Conservation (phyloP, 2,329 filamentous ascomycete species). For the Cryphonectria carpinicola region DNA sequence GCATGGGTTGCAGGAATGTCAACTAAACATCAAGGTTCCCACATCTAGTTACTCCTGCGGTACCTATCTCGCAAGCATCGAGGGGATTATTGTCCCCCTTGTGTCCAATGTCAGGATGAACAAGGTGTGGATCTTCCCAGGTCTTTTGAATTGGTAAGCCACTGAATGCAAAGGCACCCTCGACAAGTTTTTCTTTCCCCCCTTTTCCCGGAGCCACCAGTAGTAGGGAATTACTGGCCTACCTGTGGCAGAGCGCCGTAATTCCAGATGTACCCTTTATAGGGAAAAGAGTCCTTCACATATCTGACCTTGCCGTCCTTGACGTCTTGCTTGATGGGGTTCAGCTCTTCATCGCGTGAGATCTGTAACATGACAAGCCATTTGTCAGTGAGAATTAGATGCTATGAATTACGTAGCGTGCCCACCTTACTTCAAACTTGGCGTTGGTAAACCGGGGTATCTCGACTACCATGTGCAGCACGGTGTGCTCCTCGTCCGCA, state of each 20-base stretch:
- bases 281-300: constrained; percentile 99
- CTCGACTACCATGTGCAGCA: constrained; percentile 99
- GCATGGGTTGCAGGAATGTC: too few species aligned
- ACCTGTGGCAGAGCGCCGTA: constrained; percentile 99
- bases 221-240: constrained; percentile 39
- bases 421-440: constrained; percentile 85
- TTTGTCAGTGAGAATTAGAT: background rate
- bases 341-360: constrained; percentile 97
- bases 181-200: background rate
- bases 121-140: constrained; percentile 96
- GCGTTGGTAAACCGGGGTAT: constrained; percentile 99
- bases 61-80: constrained; percentile 98
- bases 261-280: constrained; percentile 99
- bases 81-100: constrained; percentile 99
- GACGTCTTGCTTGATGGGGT: constrained; percentile 98
- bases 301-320: constrained; percentile 99
- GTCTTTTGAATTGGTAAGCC: constrained; percentile 63
- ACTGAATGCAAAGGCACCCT: constrained; percentile 17
- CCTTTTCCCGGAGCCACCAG: too few species aligned
- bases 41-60: constrained; percentile 45
- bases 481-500: constrained; percentile 91
- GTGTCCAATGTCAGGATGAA: constrained; percentile 99
- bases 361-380: constrained; percentile 64
- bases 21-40: too few species aligned
- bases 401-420: background rate